Evolutionary conservation across 2,329 filamentous ascomycete species (phyloP).

Genomic region (Botryotinia narcissicola): DNA sequence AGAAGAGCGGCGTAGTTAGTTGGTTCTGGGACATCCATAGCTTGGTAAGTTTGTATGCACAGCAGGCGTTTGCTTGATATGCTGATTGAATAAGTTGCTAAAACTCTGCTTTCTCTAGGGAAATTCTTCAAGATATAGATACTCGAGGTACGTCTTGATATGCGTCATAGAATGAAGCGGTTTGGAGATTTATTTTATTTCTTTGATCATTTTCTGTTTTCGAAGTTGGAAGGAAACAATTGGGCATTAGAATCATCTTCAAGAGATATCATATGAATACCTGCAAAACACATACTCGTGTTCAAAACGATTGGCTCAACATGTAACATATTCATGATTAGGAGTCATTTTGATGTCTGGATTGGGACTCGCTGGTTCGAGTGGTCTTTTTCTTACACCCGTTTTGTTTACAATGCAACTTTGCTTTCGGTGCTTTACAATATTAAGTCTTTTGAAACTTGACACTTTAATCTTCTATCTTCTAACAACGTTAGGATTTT

Average conservation of each 20-base stretch:
- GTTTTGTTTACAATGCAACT: not conserved
- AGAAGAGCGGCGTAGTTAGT: not conserved
- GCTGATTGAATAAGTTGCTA: not conserved
- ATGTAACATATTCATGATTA: no score
- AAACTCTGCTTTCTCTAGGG: not conserved
- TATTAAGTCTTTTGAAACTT: not conserved
- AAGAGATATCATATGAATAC: no score
- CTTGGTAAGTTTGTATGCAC: not conserved
- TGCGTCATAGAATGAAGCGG: no score
- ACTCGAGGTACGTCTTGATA: rapidly evolving
- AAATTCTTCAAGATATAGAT: not conserved
- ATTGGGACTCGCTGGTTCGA: not conserved
- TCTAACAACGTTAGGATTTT: not conserved
- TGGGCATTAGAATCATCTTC: no score
- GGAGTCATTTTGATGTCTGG: no score
- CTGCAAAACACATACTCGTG: not conserved
- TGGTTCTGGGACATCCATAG: not conserved
- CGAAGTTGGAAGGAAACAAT: no score
- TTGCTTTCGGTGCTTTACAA: not conserved
- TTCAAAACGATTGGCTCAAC: not conserved
- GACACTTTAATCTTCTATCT: not conserved
- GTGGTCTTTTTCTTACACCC: no score
- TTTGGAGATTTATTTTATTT: no score
- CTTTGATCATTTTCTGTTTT: no score
- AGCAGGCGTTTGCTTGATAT: no score